Conservation (phyloP, 2,329 filamentous ascomycete species). For the Ambrosiella cleistominuta region DNA sequence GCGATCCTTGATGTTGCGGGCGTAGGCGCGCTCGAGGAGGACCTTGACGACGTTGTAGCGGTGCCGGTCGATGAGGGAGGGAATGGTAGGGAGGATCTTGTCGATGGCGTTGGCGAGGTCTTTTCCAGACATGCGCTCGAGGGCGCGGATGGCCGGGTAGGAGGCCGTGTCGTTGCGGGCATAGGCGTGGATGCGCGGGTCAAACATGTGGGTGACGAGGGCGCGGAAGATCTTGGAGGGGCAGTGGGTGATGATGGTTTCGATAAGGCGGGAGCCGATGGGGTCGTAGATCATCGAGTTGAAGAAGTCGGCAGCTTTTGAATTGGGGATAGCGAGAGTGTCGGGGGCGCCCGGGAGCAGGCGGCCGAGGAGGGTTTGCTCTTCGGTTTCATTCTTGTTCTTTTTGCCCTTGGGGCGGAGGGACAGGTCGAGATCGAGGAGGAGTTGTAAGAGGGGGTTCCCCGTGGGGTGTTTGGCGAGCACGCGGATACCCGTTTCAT, state of each 20-base stretch:
- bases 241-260: conserved; percentile 63
- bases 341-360: conserved; percentile 60
- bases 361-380: conserved; percentile 46
- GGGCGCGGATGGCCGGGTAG: conserved; percentile 67
- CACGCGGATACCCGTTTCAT: conserved; percentile 63
- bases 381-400: conserved; percentile 33
- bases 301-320: conserved; percentile 60
- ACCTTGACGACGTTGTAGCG: conserved; percentile 65
- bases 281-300: conserved; percentile 77
- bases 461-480: conserved; percentile 78
- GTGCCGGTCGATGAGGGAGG: conserved; percentile 53
- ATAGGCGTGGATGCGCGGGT: conserved; percentile 59
- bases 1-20: conserved; percentile 42
- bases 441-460: conserved; percentile 80
- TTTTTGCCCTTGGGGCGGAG: conserved; percentile 49
- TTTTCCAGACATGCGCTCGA: conserved; percentile 73
- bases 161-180: conserved; percentile 79
- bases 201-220: conserved; percentile 65
- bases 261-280: conserved; percentile 75
- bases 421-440: conserved; percentile 71
- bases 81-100: conserved; percentile 55
- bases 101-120: conserved; percentile 60
- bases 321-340: conserved; percentile 52
- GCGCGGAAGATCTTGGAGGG: conserved; percentile 85
- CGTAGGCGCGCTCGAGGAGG: conserved; percentile 65